Evolutionary conservation across 1,139 yeast species (phyloP), one percentile per base, ranked within the genome.

Genomic region (Lodderomyces pseudojiufengensis): DNA sequence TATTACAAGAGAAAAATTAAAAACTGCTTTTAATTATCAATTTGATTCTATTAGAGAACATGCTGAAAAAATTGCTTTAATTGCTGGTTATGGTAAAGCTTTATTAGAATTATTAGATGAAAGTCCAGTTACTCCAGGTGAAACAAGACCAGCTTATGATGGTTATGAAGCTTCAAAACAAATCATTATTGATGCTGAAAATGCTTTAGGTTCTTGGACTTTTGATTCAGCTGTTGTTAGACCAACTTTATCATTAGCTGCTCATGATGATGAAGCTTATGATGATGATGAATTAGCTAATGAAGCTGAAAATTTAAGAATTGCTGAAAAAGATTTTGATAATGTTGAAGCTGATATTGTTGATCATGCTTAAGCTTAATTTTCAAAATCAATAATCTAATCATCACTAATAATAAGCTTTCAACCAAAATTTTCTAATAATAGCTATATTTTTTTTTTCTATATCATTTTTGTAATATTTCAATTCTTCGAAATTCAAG

Each of bases 1-100:
- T 63, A 84, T 84, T 52, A 84, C 95, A 47, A 78, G 95, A 68
- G 94, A 84, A 65, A 83, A 84, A 65, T 74, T 85, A 57, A 84
- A 84, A 74, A 84, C 88, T 48, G 87, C 94, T 39, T 84, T 79
- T 70, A 76, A 81, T 64, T 83, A 84, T 61, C 90, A 84, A 63
- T 84, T 85, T 54, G 94, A 84, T 60, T 79, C 95, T 28, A 70
- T 79, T 45, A 79, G 92, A 65, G 94, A 84, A 63, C 78, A 78
- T 54, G 79, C 92, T 50, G 95, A 84, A 66, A 84, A 84, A 65
- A 76, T 80, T 56, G 92, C 94, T 43, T 72, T 84, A 52, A 83
- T 84, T 65, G 92, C 94, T 46, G 92, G 94, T 52, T 84, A 84
- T 68, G 95, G 94, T 69, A 84, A 84, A 66, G 94, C 92, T 26